Evolutionary conservation across 2,329 filamentous ascomycete species (phyloP).

Genomic region (Escovopsis sp.): DNA sequence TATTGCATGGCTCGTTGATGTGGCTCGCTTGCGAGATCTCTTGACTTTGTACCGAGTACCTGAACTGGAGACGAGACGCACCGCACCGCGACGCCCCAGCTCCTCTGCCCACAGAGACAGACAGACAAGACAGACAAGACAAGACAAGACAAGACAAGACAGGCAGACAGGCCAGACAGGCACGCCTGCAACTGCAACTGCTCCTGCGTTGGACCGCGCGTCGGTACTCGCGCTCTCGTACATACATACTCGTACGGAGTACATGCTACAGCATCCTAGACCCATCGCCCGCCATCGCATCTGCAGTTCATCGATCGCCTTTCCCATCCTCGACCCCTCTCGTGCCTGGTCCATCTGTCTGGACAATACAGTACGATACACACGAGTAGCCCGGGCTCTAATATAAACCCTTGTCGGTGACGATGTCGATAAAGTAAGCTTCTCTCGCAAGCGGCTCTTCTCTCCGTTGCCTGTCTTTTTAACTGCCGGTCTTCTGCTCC

Average conservation of each 20-base stretch:
- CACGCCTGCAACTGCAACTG: slow-evolving; percentile 1
- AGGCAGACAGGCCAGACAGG: not conserved
- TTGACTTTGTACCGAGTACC: no score
- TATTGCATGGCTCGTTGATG: no score
- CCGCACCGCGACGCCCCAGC: no score
- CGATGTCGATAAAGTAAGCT: slow-evolving; percentile 43
- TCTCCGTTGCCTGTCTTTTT: slow-evolving; percentile 5
- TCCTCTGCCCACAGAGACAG: no score
- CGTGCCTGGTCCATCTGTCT: not conserved
- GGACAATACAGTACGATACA: slow-evolving; percentile 3
- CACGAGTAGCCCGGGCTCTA: slow-evolving; percentile 16
- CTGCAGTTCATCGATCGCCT: not conserved
- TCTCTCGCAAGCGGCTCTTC: slow-evolving; percentile 8
- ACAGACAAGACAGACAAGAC: no score
- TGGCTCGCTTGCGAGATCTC: no score
- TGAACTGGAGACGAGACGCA: no score
- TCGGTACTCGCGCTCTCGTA: not conserved
- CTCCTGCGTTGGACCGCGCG: slow-evolving; percentile 5
- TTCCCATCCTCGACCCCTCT: not conserved
- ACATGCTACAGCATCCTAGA: not conserved
- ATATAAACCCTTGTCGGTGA: slow-evolving; percentile 21
- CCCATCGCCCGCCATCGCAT: no score
- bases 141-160: not conserved
- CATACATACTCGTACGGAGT: no score
- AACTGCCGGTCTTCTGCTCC: slow-evolving; percentile 4